Evolutionary conservation across 2,329 filamentous ascomycete genomes (phyloP).

Genomic region (Mycosphaerella arachidis): DNA sequence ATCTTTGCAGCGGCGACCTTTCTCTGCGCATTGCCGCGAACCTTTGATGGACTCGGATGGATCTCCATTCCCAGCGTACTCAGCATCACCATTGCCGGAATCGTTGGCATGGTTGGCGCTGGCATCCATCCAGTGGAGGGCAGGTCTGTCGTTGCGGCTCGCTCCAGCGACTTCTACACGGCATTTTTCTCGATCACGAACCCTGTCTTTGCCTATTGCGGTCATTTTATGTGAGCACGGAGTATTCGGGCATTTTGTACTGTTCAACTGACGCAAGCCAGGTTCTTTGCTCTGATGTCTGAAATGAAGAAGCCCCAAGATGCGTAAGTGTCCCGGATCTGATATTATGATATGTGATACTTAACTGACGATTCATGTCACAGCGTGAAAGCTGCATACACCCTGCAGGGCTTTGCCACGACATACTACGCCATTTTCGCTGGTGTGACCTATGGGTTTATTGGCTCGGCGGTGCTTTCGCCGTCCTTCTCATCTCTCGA

Average conservation of each 20-base stretch:
- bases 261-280: conserved; percentile 1
- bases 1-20: conserved; percentile 49
- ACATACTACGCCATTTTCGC: conserved; percentile 50
- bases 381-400: conserved; percentile 48
- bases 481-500: conserved; percentile 48
- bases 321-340: conserved; percentile 2
- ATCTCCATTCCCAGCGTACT: conserved; percentile 43
- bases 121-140: conserved; percentile 39
- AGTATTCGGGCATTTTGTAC: too few species aligned
- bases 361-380: background rate
- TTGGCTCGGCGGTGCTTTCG: conserved; percentile 44
- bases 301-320: conserved; percentile 51
- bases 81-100: conserved; percentile 46
- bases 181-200: conserved; percentile 49
- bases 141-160: conserved; percentile 37
- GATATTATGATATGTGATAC: background rate
- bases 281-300: conserved; percentile 51
- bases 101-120: conserved; percentile 50
- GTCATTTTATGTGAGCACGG: conserved; percentile 44
- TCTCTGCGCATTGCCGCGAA: conserved; percentile 47
- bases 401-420: conserved; percentile 48
- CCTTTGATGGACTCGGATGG: conserved; percentile 48
- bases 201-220: conserved; percentile 51
- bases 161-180: conserved; percentile 39
- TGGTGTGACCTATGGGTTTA: conserved; percentile 48